Base-by-base conservation (phyloP, 495 filamentous ascomycete species). In the Chaetomium fimeti region DNA sequence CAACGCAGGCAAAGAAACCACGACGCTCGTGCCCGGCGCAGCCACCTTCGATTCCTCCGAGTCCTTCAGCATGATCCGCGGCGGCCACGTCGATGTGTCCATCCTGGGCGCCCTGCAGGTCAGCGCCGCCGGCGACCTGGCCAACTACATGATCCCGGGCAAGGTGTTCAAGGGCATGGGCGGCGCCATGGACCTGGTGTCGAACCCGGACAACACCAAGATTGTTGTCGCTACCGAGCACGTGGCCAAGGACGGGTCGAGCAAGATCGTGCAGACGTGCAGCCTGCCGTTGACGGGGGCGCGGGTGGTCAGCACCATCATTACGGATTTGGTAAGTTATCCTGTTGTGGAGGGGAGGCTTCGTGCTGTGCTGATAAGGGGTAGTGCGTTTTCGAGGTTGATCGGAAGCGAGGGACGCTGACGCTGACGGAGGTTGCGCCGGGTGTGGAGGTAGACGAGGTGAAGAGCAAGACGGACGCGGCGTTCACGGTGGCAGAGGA, bases 161-260 rank as follows among this genome's bases (percentile, higher is more conserved):
- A 86, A 85, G 71, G 77, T 81, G 57, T 82, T 88, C 74, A 87
- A 86, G 78, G 84, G 84, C 25, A 86, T 87, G 79, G 84, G 84
- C 49, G 84, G 84, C 12, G 84, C 84, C 16, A 87, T 87, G 84
- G 84, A 87, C 69, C 75, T 87, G 36, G 84, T 86, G 18, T 82
- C 78, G 24, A 85, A 86, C 69, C 84, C 84, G 29, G 79, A 84
- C 59, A 75, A 71, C 57, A 87, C 84, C 51, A 86, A 85, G 74
- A 83, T 87, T 61, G 83, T 87, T 8, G 83, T 87, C 0, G 80
- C 83, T 8, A 87, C 84, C 45, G 84, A 87, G 70, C 84, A 87
- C 67, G 81, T 84, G 15, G 83, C 84, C 66, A 86, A 86, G 77
- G 83, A 83, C 59, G 84, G 84, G 11, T 70, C 78, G 28, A 80